Percentiles rank a stretch among this genome's conserved stretches.
These are phyloP conservation scores for Cucurbitaria berberidis DNA, from an alignment of 2,329 filamentous ascomycete species.

Conservation along the genomic window DNA sequence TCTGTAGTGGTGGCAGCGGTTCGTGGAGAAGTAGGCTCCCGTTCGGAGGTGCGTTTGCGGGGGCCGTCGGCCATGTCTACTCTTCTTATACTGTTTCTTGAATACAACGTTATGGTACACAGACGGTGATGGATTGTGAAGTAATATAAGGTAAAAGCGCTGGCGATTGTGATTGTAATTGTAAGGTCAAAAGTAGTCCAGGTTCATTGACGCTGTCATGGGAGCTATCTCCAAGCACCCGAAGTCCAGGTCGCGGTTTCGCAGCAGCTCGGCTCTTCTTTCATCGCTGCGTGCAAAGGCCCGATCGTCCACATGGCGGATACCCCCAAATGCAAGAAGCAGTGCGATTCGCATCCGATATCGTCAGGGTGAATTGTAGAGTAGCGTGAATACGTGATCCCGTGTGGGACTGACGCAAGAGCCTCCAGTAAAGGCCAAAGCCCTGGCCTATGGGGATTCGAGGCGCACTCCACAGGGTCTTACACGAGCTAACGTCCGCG, in stretches of 20 bases:
- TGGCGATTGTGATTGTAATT: neutral
- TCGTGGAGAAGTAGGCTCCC: constrained; percentile 1
- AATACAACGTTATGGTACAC: neutral
- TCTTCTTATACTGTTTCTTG: neutral
- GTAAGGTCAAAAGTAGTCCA: neutral
- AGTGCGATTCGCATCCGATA: neutral
- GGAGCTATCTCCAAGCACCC: neutral
- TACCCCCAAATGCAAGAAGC: neutral
- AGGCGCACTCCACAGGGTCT: neutral
- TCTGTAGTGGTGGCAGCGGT: constrained; percentile 22
- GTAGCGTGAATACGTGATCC: constrained; percentile 13
- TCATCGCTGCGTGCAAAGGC: neutral
- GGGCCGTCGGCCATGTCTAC: constrained; percentile 10
- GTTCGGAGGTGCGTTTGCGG: constrained; percentile 18
- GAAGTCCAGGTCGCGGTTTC: neutral
- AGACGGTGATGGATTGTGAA: neutral
- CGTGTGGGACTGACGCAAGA: constrained; percentile 19
- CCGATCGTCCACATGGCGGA: constrained; percentile 2
- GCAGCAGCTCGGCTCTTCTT: constrained; percentile 1
- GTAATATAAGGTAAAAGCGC: neutral
- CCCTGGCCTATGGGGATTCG: constrained; percentile 1
- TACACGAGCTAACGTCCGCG: constrained; percentile 1
- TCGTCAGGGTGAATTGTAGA: neutral
- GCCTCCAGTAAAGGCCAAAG: neutral
- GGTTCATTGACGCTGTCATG: neutral